A percentile compares a stretch with the other conserved stretches of the same genome.
Evolutionary conservation across 2,329 filamentous ascomycete genomes (phyloP).

Genomic region (Cordyceps cateniannulata): DNA sequence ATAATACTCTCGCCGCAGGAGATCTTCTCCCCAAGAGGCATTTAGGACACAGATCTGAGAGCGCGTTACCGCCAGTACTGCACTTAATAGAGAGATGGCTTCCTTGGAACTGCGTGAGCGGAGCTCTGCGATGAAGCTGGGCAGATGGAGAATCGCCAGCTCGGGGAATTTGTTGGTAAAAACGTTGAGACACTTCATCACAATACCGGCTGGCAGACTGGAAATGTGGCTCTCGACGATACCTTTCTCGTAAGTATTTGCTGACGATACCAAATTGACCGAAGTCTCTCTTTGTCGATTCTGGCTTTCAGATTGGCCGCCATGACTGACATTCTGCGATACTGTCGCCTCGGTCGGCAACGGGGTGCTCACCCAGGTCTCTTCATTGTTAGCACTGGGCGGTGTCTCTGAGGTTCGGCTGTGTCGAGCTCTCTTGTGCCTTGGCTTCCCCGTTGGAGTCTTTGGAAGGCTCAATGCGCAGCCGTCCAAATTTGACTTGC

Average conservation of each 20-base stretch:
- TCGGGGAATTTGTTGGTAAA: conserved; percentile 31
- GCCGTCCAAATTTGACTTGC: conserved; percentile 19
- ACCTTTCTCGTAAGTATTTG: background rate
- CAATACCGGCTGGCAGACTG: conserved; percentile 19
- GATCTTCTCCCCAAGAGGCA: conserved; percentile 22
- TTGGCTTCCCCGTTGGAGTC: conserved; percentile 8
- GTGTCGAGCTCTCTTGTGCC: background rate
- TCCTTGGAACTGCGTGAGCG: conserved; percentile 18
- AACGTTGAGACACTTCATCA: conserved; percentile 27
- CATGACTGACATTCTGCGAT: background rate
- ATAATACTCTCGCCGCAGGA: conserved; percentile 27
- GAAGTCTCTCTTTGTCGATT: background rate
- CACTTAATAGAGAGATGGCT: conserved; percentile 23
- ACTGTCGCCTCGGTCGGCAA: background rate
- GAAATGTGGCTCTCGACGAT: conserved; percentile 19
- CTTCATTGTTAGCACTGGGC: background rate
- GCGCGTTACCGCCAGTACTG: conserved; percentile 25
- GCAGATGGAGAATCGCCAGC: conserved; percentile 27
- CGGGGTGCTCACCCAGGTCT: background rate
- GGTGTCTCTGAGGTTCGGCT: background rate
- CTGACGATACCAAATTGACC: background rate
- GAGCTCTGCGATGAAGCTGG: conserved; percentile 24
- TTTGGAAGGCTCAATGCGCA: conserved; percentile 23
- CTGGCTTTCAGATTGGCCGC: background rate
- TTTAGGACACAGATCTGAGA: conserved; percentile 26